phyloP scores from a whole-genome alignment of 2,329 filamentous ascomycete species.

The Berkeleyomyces basicola region DNA sequence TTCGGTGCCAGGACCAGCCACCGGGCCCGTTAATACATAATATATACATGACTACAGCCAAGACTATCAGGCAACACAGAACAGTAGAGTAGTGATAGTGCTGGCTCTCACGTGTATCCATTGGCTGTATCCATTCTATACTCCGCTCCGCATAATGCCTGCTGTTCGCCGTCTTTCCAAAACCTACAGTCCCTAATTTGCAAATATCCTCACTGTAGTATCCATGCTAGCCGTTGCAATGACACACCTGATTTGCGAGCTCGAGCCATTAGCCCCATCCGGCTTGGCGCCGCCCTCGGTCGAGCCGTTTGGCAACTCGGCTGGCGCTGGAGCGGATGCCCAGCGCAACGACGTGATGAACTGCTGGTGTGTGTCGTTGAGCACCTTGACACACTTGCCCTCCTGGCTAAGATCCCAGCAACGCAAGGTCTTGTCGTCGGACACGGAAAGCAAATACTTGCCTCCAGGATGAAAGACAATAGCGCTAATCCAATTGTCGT shows the following conservation, averaged over 20 bases:
- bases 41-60: neutral
- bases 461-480: slow-evolving; percentile 83
- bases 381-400: slow-evolving; percentile 70
- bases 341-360: slow-evolving; percentile 79
- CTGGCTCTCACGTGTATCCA: neutral
- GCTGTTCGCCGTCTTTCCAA: neutral
- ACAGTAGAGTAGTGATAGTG: neutral
- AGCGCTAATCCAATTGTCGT: slow-evolving; percentile 86
- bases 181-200: slow-evolving; percentile 25
- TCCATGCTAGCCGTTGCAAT: slow-evolving; percentile 77
- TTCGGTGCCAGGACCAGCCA: neutral
- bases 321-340: slow-evolving; percentile 42
- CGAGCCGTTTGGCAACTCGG: slow-evolving; percentile 29
- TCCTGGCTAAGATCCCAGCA: slow-evolving; percentile 92
- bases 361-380: slow-evolving; percentile 62
- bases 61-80: neutral
- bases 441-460: slow-evolving; percentile 71
- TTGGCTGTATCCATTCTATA: neutral
- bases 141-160: neutral
- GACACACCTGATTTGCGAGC: slow-evolving; percentile 58
- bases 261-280: slow-evolving; percentile 24
- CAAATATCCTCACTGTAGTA: slow-evolving; percentile 61
- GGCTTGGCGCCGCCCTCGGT: slow-evolving; percentile 24
- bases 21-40: neutral
- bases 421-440: slow-evolving; percentile 80